Conservation (phyloP, 106 monocot genomes). For the Apostasia ramifera region DNA sequence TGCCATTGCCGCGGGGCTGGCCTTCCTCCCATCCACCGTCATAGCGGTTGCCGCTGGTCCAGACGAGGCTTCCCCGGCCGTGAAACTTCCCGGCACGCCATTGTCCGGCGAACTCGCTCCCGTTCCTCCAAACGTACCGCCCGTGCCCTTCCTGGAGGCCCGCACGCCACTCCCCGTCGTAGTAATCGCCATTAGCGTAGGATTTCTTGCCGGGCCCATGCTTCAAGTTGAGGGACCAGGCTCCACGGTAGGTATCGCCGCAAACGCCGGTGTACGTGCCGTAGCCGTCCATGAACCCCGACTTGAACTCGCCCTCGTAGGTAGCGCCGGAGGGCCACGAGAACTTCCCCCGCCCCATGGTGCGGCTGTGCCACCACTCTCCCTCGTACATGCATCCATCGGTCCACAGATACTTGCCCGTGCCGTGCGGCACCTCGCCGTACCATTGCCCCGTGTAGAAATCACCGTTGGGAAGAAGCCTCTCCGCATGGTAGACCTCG, state of each 20-base stretch:
- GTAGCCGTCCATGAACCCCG: slow-evolving; percentile 42
- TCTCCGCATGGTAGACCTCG: slow-evolving; percentile 15
- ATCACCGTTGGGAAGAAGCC: slow-evolving; percentile 36
- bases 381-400: slow-evolving; percentile 68
- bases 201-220: slow-evolving; percentile 48
- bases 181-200: slow-evolving; percentile 61
- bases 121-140: slow-evolving; percentile 50
- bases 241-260: slow-evolving; percentile 50
- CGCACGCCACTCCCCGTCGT: slow-evolving; percentile 62
- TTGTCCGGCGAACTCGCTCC: slow-evolving; percentile 49
- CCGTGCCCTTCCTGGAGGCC: slow-evolving; percentile 56
- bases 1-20: slow-evolving; percentile 39
- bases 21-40: slow-evolving; percentile 75
- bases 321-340: slow-evolving; percentile 53
- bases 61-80: slow-evolving; percentile 41
- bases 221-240: slow-evolving; percentile 45
- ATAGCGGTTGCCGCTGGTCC: slow-evolving; percentile 52
- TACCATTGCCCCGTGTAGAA: slow-evolving; percentile 46
- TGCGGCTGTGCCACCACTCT: slow-evolving; percentile 30
- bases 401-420: slow-evolving; percentile 49
- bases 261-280: slow-evolving; percentile 41
- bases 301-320: slow-evolving; percentile 44
- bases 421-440: slow-evolving; percentile 26
- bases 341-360: slow-evolving; percentile 40
- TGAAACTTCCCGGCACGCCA: slow-evolving; percentile 50